These are phyloP conservation scores for Penicillium mononematosum DNA, from an alignment of 495 filamentous ascomycete genomes.

Conservation along the genomic window DNA sequence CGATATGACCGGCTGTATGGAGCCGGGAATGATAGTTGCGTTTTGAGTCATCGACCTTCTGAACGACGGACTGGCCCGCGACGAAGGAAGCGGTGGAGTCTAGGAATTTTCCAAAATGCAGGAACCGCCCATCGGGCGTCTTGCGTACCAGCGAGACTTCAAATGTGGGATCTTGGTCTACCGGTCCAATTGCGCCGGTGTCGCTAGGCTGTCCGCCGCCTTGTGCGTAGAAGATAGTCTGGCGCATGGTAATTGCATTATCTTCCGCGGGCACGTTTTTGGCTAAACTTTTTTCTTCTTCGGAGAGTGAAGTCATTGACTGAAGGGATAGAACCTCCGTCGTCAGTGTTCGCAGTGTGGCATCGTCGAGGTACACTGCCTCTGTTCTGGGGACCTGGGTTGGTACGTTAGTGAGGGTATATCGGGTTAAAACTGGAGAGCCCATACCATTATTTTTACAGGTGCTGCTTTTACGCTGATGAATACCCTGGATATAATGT, in stretches of 20 bases:
- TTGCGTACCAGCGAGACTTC: constrained; percentile 52
- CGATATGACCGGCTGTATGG: constrained; percentile 64
- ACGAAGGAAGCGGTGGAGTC: constrained; percentile 27
- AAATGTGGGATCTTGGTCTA: constrained; percentile 36
- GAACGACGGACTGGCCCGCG: constrained; percentile 43
- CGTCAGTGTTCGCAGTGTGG: constrained; percentile 44
- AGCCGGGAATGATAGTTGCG: constrained; percentile 57
- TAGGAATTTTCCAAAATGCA: constrained; percentile 58
- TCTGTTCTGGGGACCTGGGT: constrained; percentile 25
- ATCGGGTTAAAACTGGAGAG: neutral
- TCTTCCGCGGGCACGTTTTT: constrained; percentile 22
- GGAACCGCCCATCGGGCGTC: constrained; percentile 45
- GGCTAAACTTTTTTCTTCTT: constrained; percentile 39
- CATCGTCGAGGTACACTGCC: constrained; percentile 55
- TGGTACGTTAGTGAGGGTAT: neutral
- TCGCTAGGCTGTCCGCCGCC: constrained; percentile 67
- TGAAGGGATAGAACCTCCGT: constrained; percentile 48
- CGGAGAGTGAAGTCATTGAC: constrained; percentile 47
- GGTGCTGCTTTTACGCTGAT: neutral
- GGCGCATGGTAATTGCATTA: constrained; percentile 46
- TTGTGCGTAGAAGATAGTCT: constrained; percentile 65
- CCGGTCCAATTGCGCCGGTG: constrained; percentile 48
- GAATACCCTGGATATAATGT: neutral
- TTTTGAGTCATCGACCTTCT: constrained; percentile 53
- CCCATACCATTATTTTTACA: neutral